phyloP scores from a whole-genome alignment of 2,329 filamentous ascomycete genomes.

The Cercospora sp. region DNA sequence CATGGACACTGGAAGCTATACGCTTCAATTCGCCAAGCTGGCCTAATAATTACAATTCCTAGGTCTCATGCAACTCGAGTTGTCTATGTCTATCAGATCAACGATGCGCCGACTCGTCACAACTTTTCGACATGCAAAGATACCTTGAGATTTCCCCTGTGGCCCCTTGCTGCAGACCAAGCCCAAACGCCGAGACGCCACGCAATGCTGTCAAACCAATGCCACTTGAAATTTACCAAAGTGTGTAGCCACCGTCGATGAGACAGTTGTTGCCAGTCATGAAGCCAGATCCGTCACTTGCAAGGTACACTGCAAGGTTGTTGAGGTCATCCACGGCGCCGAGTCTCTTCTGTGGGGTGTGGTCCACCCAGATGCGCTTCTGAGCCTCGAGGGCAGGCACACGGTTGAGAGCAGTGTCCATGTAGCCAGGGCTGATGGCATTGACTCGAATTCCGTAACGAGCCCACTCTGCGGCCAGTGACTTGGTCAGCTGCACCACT shows the following conservation, averaged over 20 bases:
- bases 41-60: background rate
- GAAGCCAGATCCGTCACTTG: constrained; percentile 70
- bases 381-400: constrained; percentile 75
- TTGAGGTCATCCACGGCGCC: constrained; percentile 75
- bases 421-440: constrained; percentile 81
- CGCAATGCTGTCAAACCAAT: constrained; percentile 13
- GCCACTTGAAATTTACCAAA: constrained; percentile 43
- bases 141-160: background rate
- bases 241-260: constrained; percentile 70
- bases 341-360: constrained; percentile 73
- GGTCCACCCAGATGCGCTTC: constrained; percentile 76
- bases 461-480: constrained; percentile 81
- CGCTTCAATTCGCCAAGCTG: background rate
- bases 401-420: constrained; percentile 80
- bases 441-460: constrained; percentile 80
- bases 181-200: constrained; percentile 22
- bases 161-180: constrained; percentile 7
- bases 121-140: constrained; percentile 4
- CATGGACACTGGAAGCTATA: background rate
- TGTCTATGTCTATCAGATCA: constrained; percentile 21
- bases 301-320: constrained; percentile 73
- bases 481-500: constrained; percentile 76
- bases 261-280: constrained; percentile 76
- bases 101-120: constrained; percentile 4
- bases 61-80: constrained; percentile 17